Conservation (phyloP, 768 basidiomycete species). For the Mycena rebaudengoi region DNA sequence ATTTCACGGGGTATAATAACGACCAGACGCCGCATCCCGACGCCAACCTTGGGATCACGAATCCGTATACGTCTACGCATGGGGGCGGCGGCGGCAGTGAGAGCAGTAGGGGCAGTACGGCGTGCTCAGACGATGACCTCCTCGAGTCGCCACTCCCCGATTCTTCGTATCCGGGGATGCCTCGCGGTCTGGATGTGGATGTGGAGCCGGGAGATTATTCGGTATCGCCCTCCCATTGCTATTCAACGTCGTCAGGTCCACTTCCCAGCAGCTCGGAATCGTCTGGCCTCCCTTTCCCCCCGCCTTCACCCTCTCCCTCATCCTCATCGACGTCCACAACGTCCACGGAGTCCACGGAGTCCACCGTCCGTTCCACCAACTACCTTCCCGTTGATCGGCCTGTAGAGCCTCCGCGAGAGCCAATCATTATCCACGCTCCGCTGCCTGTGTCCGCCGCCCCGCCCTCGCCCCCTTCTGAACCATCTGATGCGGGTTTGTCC, state of each 20-base stretch:
- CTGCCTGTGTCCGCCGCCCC: neutral
- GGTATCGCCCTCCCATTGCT: conserved; percentile 39
- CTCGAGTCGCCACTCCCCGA: conserved; percentile 41
- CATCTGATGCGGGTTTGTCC: neutral
- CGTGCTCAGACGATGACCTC: conserved; percentile 78
- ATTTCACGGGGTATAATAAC: neutral
- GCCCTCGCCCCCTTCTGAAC: neutral
- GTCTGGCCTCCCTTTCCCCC: conserved; percentile 34
- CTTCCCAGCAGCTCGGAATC: conserved; percentile 6
- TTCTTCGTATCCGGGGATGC: conserved; percentile 19
- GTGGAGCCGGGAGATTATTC: conserved; percentile 36
- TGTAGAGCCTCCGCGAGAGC: conserved; percentile 31
- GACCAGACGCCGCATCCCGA: conserved; percentile 19
- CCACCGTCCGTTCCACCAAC: conserved; percentile 47
- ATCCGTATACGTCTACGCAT: conserved; percentile 16
- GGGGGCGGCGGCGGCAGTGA: neutral
- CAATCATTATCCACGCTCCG: conserved; percentile 23
- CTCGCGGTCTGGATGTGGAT: neutral
- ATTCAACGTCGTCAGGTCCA: conserved; percentile 40
- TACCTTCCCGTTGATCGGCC: conserved; percentile 39
- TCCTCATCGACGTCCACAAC: conserved; percentile 49
- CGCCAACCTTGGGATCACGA: conserved; percentile 21
- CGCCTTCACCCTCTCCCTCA: conserved; percentile 49
- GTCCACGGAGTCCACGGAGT: conserved; percentile 32
- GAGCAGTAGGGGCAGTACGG: conserved; percentile 8